These are phyloP conservation scores for Diaporthe vexans DNA, from an alignment of 2,329 filamentous ascomycete species.

Conservation along the genomic window DNA sequence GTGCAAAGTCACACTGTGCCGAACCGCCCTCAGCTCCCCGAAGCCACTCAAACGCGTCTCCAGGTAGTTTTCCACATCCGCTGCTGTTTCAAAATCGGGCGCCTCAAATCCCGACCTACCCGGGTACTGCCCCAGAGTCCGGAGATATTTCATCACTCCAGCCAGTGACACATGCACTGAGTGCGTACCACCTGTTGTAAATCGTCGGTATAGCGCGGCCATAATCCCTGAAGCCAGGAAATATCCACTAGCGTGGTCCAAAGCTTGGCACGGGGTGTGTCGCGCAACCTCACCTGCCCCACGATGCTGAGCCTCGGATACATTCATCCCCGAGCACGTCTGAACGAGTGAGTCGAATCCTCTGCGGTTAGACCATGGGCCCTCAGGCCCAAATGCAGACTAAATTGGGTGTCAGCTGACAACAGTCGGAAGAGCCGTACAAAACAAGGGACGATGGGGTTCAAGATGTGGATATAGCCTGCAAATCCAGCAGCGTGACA, in stretches of 20 bases:
- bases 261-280: background rate
- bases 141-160: background rate
- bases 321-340: background rate
- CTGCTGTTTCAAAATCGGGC: background rate
- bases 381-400: background rate
- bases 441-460: too few relatives aligned
- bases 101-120: background rate
- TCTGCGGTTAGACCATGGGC: background rate
- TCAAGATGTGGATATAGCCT: too few relatives aligned
- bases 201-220: background rate
- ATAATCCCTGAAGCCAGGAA: background rate
- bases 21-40: background rate
- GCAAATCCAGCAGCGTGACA: too few relatives aligned
- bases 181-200: background rate
- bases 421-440: too few relatives aligned
- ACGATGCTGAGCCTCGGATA: background rate
- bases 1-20: background rate
- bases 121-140: background rate
- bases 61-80: constrained; percentile 4
- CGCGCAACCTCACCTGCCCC: background rate
- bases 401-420: too few relatives aligned
- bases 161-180: background rate
- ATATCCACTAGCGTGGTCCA: background rate
- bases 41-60: background rate
- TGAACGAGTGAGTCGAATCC: background rate